Percentiles rank a stretch among this genome's conserved stretches.
phyloP scores from a whole-genome alignment of 2,329 filamentous ascomycete species.

The Salinomyces thailandicus region DNA sequence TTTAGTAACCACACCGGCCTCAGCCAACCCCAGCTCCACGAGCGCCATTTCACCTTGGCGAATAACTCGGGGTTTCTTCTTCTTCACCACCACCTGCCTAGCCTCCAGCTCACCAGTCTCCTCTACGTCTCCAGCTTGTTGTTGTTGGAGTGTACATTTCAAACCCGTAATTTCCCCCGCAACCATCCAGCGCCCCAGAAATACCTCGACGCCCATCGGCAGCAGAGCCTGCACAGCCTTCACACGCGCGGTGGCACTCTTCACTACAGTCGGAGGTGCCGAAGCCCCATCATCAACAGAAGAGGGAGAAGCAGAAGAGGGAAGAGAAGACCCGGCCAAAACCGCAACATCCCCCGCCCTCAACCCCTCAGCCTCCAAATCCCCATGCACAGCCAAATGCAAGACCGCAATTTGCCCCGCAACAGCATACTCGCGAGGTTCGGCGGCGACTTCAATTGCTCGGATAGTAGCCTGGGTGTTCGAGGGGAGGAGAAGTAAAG shows the following conservation, averaged over 20 bases:
- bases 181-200: neutral
- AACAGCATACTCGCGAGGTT: conserved; percentile 74
- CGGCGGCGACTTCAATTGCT: conserved; percentile 64
- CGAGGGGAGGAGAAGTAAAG: conserved; percentile 67
- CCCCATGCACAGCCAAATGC: conserved; percentile 69
- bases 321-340: too few relatives aligned
- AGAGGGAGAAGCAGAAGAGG: neutral
- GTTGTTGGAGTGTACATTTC: neutral
- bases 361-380: too few relatives aligned
- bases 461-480: conserved; percentile 73
- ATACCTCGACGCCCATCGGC: neutral
- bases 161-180: neutral
- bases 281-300: neutral
- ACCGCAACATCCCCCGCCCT: too few relatives aligned
- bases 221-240: neutral
- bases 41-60: too few relatives aligned
- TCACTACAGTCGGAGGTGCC: neutral
- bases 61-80: too few relatives aligned
- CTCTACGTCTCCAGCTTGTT: too few relatives aligned
- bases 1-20: too few relatives aligned
- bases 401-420: conserved; percentile 81
- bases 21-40: too few relatives aligned
- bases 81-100: too few relatives aligned
- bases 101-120: too few relatives aligned
- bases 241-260: neutral